A percentile compares a stretch with the other conserved stretches of the same genome.
phyloP scores from a whole-genome alignment of 495 filamentous ascomycete genomes.

The Penicillium simplicissimum region DNA sequence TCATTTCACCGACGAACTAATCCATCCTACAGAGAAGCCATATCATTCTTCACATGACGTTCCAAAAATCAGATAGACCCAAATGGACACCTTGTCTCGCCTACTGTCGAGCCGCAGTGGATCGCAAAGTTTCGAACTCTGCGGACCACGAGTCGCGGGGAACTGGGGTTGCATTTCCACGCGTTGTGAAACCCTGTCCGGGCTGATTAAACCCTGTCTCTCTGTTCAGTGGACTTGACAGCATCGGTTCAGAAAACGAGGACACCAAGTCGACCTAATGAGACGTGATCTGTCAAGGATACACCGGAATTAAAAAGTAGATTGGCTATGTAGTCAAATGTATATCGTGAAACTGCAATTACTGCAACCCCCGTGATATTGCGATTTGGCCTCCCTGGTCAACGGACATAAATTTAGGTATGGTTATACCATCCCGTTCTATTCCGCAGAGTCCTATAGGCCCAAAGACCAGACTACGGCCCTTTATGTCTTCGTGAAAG shows the following conservation, averaged over 20 bases:
- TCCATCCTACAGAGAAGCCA: not conserved
- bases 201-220: conserved; percentile 12
- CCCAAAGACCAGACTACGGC: not conserved
- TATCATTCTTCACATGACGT: not conserved
- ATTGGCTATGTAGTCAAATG: not conserved
- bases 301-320: not conserved
- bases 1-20: not conserved
- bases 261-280: not conserved
- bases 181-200: conserved; percentile 21
- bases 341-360: not conserved
- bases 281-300: not conserved
- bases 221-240: not conserved
- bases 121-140: conserved; percentile 16
- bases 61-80: not conserved
- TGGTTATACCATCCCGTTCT: conserved; percentile 14
- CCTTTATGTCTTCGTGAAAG: not conserved
- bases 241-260: not conserved
- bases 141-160: conserved; percentile 29
- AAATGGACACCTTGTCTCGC: conserved; percentile 11
- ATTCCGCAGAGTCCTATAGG: conserved; percentile 28
- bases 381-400: conserved; percentile 14
- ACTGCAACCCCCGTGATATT: conserved; percentile 11
- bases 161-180: conserved; percentile 31
- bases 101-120: conserved; percentile 17
- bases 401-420: conserved; percentile 13